Percentiles rank a stretch among this genome's conserved stretches.
phyloP scores from a whole-genome alignment of 495 filamentous ascomycete genomes.

The Thozetella sp. region DNA sequence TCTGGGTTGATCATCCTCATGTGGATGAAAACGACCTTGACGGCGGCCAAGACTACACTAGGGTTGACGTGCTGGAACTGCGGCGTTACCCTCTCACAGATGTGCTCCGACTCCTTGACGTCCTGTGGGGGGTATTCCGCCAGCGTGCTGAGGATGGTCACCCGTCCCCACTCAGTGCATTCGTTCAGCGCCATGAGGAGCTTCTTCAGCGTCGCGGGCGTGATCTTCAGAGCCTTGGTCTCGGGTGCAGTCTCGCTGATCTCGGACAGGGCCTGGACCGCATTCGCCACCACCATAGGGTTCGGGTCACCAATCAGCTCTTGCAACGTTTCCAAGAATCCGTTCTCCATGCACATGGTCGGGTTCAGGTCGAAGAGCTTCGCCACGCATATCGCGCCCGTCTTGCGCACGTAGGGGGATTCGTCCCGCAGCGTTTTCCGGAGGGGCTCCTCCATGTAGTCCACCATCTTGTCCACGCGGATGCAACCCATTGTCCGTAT shows the following conservation, averaged over 20 bases:
- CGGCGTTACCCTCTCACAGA: conserved; percentile 92
- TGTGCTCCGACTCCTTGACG: conserved; percentile 96
- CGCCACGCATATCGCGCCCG: conserved; percentile 95
- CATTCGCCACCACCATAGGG: conserved; percentile 98
- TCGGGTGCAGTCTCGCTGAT: conserved; percentile 91
- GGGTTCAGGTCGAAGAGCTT: conserved; percentile 97
- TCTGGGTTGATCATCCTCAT: conserved; percentile 85
- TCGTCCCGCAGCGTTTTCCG: conserved; percentile 96
- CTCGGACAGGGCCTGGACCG: conserved; percentile 89
- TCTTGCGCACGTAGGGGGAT: conserved; percentile 98
- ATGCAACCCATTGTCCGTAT: conserved; percentile 99
- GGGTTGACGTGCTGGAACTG: conserved; percentile 99
- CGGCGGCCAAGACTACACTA: conserved; percentile 92
- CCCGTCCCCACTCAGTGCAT: conserved; percentile 98
- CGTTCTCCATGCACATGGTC: conserved; percentile 90
- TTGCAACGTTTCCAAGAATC: conserved; percentile 93
- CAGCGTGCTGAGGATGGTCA: conserved; percentile 88
- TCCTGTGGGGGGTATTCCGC: conserved; percentile 86
- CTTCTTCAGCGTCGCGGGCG: conserved; percentile 82
- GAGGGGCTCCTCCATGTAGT: conserved; percentile 99
- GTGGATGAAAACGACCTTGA: conserved; percentile 97
- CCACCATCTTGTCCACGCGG: conserved; percentile 98
- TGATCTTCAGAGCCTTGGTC: conserved; percentile 82
- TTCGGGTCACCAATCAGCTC: conserved; percentile 97
- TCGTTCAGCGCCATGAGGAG: conserved; percentile 96